Evolutionary conservation across 257 asterid genomes (phyloP), one percentile per base, ranked within the genome.

Genomic region (Plectranthus barbatus): DNA sequence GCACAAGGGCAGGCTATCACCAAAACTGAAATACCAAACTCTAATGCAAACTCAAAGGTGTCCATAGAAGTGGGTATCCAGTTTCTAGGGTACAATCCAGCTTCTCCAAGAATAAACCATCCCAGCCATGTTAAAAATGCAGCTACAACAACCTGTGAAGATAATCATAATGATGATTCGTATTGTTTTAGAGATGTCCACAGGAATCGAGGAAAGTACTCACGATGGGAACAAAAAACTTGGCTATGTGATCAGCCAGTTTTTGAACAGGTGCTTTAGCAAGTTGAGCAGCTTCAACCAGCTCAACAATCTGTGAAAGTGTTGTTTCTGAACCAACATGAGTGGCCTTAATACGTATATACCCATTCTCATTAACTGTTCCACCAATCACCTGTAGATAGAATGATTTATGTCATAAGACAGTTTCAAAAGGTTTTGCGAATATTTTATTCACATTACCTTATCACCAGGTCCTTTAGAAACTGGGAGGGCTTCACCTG

Each of bases 1-100:
- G 98, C 97, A 83, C 98, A 92, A 9, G 98, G 98, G 65, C 98
- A 92, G 59, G 98, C 98, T 46, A 92, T 92, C 74, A 92, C 98
- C 81, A 92, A 77, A 1, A 92, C 97, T 1, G 98, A 87, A 61
- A 92, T 92, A 54, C 85, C 85, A 76, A 92, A 92, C 79, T 92
- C 97, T 73, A 92, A 76, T 31, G 98, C 97, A 78, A 89, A 86
- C 84, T 92, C 95, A 68, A 89, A 92, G 15, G 84, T 86, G 63
- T 83, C 95, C 98, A 92, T 92, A 51, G 74, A 77, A 64, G 77
- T 58, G 9, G 97, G 98, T 77, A 86, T 86, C 98, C 98, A 92
- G 50, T 54, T 64, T 67, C 79, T 78, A 55, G 97, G 95, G 80
- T 84, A 92, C 40, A 79, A 24, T 52, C 88, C 79, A 21, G 83